Base-by-base conservation (phyloP, 2,329 filamentous ascomycete genomes). In the Aspergillus sp. region DNA sequence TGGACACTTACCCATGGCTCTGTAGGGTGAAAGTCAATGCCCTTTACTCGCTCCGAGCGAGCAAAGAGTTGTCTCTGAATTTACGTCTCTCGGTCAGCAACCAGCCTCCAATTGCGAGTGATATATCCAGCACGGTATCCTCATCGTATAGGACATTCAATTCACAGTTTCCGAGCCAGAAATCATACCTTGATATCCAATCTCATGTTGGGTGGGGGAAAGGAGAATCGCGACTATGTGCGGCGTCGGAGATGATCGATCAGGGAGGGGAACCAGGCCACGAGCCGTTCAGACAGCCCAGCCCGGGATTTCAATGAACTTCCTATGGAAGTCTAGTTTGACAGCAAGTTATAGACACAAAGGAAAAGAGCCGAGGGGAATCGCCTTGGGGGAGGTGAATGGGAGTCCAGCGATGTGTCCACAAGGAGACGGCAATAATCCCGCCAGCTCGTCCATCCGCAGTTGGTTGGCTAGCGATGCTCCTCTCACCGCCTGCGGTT, bases 11-110 rank as follows among this genome's bases (percentile, higher is more conserved):
- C 90, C 91, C 93, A 97, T 86, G 93, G 92, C 81, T 97, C 93
- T 59, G 91, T 91, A 43, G 92, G 93, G 75, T 98, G 93, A 76
- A 97, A 98, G 81, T 98, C 93, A 77, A 96, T 92, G 73, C 90
- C 90, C 81, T 98, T 98, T 67, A 98, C 93, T 80, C 93, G 89
- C 85, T 98, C 91, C 71, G 90, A 96, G 78, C 92, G 86, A 77
- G 90, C 90, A 80, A 91, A 90, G 69, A 91, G 85, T 79, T 91
- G 89, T 77, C 88, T 87, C 89, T 91, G 63, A 51, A 76, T 63
- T 54, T 61, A 47, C 71, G 58, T 56, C 69, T 73, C 64, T 63
- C 62, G 50, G 63, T 82, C 69, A 81, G 79, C 71, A 60, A 62
- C 58, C 27, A 37, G 35, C n/a, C 57, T 14, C 33, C 51, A 59